Base-by-base conservation (phyloP, 768 basidiomycete genomes). In the Lentinula boryana region DNA sequence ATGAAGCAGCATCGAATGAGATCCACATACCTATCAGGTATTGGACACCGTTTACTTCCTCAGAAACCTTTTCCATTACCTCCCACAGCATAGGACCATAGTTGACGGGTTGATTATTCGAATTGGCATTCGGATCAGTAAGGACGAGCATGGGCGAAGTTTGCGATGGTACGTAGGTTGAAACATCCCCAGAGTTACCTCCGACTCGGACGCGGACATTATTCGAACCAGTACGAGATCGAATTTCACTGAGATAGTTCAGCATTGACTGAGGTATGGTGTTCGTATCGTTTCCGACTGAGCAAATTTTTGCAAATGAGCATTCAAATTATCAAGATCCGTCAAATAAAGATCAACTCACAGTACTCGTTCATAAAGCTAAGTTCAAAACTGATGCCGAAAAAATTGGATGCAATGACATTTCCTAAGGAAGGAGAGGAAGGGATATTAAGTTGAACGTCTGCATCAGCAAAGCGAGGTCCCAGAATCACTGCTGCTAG, bases 321-420 rank as follows among this genome's bases (percentile, higher is more conserved):
- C 12, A 12, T 18, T 16, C n/a, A 6, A 48, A n/a, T 6, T 5
- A 43, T 13, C 41, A 13, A 43, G 41, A 15, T 43, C 1, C 8
- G 21, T 60, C 32, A 63, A 6, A 36, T 3, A 46, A 56, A 23
- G 31, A 54, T 44, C 27, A 36, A 71, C 78, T 56, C 56, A 81
- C 83, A 80, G 67, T 87, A 81, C 62, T 79, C 74, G 65, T 82
- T 76, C 61, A 87, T 77, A 62, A 84, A 84, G 51, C 82, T 83
- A 50, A 89, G 74, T 69, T 88, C 87, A 62, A 87, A 74, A 52
- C 81, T 83, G 67, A 88, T 81, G 8, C 88, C 88, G 15, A 88
- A 69, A 63, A 87, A 88, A 67, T 84, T 85, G 7, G 76, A 69
- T 50, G 74, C 69, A 4, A 84, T 80, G 40, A 75, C 74, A 71